Evolutionary conservation across 192 early-diverging fungal genomes (phyloP).

Genomic region (Entrophospora sp.): DNA sequence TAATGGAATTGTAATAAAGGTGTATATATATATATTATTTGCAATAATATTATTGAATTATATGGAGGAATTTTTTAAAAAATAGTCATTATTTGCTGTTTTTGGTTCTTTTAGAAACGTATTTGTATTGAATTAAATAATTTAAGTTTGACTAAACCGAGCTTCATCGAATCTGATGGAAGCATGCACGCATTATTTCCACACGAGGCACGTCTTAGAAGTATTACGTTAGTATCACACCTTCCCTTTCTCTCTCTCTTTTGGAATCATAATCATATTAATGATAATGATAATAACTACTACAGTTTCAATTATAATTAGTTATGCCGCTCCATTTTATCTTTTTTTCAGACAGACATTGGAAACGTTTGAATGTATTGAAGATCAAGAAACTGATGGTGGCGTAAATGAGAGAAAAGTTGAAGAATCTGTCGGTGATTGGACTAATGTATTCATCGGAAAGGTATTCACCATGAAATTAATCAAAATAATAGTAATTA

Average conservation of each 20-base stretch:
- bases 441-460: too few relatives aligned
- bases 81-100: background rate
- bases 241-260: background rate
- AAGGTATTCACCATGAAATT: background rate
- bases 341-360: too few relatives aligned
- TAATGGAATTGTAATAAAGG: constrained; percentile 61
- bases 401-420: constrained; percentile 69
- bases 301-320: too few relatives aligned
- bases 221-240: constrained; percentile 54
- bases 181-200: constrained; percentile 66
- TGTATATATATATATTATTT: constrained; percentile 27
- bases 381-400: too few relatives aligned
- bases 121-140: constrained; percentile 60
- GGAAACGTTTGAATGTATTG: too few relatives aligned
- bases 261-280: background rate
- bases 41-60: too few relatives aligned
- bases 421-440: constrained; percentile 29
- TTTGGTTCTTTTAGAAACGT: background rate
- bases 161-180: constrained; percentile 74
- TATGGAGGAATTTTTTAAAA: too few relatives aligned
- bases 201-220: constrained; percentile 89
- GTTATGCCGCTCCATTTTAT: constrained; percentile 69
- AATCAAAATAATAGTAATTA: background rate
- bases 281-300: background rate
- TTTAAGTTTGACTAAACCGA: constrained; percentile 78